Percentiles rank a stretch among this genome's conserved stretches.
These are phyloP conservation scores for Aristolochia contorta DNA, from an alignment of 164 flowering plant species.

Conservation along the genomic window DNA sequence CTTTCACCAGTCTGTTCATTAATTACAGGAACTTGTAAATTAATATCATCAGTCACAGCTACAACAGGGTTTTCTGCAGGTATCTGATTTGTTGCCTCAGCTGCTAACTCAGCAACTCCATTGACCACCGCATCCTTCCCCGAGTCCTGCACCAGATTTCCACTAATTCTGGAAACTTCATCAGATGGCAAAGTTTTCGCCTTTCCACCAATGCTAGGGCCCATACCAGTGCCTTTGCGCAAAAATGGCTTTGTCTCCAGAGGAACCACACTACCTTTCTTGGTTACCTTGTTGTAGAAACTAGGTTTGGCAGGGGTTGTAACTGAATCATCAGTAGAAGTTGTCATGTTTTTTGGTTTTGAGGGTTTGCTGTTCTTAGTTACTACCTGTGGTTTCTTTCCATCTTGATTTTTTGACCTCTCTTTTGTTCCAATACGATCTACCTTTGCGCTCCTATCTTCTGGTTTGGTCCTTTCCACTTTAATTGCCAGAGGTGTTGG, in stretches of 20 bases:
- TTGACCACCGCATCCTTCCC: slow-evolving; percentile 10
- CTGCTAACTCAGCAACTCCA: slow-evolving; percentile 21
- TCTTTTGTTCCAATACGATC: slow-evolving; percentile 18
- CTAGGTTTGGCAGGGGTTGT: slow-evolving; percentile 38
- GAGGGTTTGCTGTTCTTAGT: slow-evolving; percentile 26
- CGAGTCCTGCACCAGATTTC: slow-evolving; percentile 16
- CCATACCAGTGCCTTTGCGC: slow-evolving; percentile 47
- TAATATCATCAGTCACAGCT: slow-evolving; percentile 13
- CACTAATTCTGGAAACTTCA: slow-evolving; percentile 25
- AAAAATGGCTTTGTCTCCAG: slow-evolving; percentile 64
- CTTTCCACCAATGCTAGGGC: slow-evolving; percentile 28
- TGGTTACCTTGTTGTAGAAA: slow-evolving; percentile 52
- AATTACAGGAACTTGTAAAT: slow-evolving; percentile 18
- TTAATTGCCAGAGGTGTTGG: slow-evolving; percentile 31
- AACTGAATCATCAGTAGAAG: slow-evolving; percentile 28
- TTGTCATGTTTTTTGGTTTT: slow-evolving; percentile 25
- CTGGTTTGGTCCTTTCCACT: slow-evolving; percentile 31
- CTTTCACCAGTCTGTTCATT: slow-evolving; percentile 21
- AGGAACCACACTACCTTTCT: slow-evolving; percentile 81
- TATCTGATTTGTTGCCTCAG: slow-evolving; percentile 18
- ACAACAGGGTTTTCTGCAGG: slow-evolving; percentile 16
- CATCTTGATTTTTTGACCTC: slow-evolving; percentile 22
- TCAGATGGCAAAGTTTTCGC: slow-evolving; percentile 27
- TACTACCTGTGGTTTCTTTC: slow-evolving; percentile 27
- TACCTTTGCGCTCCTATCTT: slow-evolving; percentile 24